A percentile compares a stretch with the other conserved stretches of the same genome.
Conservation (phyloP, 2,329 filamentous ascomycete species). For the Hypoxylon sp. region DNA sequence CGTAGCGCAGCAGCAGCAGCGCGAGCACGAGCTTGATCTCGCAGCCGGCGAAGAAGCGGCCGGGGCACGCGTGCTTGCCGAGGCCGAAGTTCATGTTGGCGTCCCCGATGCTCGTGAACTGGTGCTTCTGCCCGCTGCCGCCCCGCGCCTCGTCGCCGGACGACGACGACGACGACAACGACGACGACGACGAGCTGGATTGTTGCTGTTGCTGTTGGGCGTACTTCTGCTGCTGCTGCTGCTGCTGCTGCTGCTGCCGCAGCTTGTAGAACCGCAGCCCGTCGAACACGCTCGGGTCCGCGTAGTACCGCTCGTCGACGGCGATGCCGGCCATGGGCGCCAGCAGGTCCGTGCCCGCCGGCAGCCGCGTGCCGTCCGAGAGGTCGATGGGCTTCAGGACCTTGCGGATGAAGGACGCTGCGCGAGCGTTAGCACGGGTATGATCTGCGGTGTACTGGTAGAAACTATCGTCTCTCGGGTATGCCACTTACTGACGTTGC, state of each 20-base stretch:
- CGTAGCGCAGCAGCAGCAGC: slow-evolving; percentile 52
- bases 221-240: neutral
- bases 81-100: slow-evolving; percentile 50
- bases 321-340: slow-evolving; percentile 49
- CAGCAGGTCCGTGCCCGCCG: slow-evolving; percentile 54
- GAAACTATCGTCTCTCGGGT: neutral
- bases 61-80: slow-evolving; percentile 52
- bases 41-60: slow-evolving; percentile 55
- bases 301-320: slow-evolving; percentile 49
- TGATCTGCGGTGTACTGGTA: neutral
- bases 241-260: slow-evolving; percentile 40
- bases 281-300: slow-evolving; percentile 49
- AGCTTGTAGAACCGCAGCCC: slow-evolving; percentile 50
- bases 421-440: slow-evolving; percentile 10
- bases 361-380: slow-evolving; percentile 61
- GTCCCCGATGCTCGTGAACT: slow-evolving; percentile 49
- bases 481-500: slow-evolving; percentile 48
- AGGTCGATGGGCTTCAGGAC: slow-evolving; percentile 60
- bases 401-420: slow-evolving; percentile 58
- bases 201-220: slow-evolving; percentile 9
- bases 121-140: slow-evolving; percentile 31
- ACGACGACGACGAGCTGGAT: too few species aligned
- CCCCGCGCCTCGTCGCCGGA: slow-evolving; percentile 27
- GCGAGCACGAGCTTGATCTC: slow-evolving; percentile 56
- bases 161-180: too few species aligned